These are phyloP conservation scores for Fistulinella cinereoalba DNA, from an alignment of 1,284 basidiomycete genomes.

Conservation along the genomic window DNA sequence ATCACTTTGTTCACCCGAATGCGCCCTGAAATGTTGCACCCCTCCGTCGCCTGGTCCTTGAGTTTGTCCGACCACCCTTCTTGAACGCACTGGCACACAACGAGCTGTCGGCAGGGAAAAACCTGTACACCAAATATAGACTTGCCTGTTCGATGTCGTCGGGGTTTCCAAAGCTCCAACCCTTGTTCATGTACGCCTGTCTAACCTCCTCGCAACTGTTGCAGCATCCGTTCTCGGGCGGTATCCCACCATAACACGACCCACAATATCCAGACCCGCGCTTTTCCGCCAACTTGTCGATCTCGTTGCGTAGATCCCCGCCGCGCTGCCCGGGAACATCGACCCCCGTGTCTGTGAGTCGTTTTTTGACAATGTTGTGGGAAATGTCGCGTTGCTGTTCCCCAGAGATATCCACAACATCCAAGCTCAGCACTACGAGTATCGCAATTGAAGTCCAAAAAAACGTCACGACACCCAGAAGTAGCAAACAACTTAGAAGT, in stretches of 20 bases:
- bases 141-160: conserved; percentile 89
- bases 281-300: conserved; percentile 73
- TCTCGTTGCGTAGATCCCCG: conserved; percentile 77
- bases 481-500: not conserved
- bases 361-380: conserved; percentile 86
- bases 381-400: conserved; percentile 89
- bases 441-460: not conserved
- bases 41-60: conserved; percentile 88
- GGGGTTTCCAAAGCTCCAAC: conserved; percentile 94
- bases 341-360: conserved; percentile 64
- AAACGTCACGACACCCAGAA: conserved; percentile 2
- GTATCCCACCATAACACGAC: conserved; percentile 93
- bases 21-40: conserved; percentile 90
- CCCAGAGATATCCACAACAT: conserved; percentile 98
- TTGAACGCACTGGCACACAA: conserved; percentile 67
- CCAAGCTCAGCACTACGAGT: conserved; percentile 81
- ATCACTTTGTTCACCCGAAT: conserved; percentile 97
- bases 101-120: conserved; percentile 1
- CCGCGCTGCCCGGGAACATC: conserved; percentile 56
- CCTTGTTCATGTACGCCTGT: conserved; percentile 84
- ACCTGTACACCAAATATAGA: conserved; percentile 1
- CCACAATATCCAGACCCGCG: conserved; percentile 79
- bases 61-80: conserved; percentile 97
- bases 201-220: conserved; percentile 96
- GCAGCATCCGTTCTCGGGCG: conserved; percentile 85